Base-by-base conservation (phyloP, 352 stramenopile species). In the Peronosclerospora sorghi region DNA sequence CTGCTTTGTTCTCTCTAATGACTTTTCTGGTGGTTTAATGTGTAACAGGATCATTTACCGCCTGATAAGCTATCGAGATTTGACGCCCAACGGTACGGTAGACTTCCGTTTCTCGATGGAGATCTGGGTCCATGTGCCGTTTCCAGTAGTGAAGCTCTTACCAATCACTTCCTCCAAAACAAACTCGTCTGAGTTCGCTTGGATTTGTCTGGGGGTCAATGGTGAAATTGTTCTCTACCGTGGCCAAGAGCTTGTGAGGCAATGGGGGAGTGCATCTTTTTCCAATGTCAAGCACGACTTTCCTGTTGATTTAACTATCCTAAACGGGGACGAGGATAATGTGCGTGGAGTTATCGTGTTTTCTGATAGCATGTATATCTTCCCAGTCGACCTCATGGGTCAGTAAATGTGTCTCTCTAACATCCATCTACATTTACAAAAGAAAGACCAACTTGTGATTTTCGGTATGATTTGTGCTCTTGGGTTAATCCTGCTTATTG, bases 131-230 rank as follows among this genome's bases (percentile, higher is more conserved):
- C 38, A 72, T 42, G 54, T 70, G 14, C 27, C 52, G 8, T 78
- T 81, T 37, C 48, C 68, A 14, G 35, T 79, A 35, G 32, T 50
- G 5, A 79, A 70, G 38, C 23, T 77, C 20, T 19, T 81, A 17
- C 21, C 51, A 2, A 20, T 76, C 28, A 41, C 8, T 10, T 8
- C 37, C 8, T 32, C 35, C 10, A 29, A 48, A 1, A 21, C 10
- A 24, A 53, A 65, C 5, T 8, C 12, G 3, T 50, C 17, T 1
- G 28, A 38, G 0, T 54, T 71, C 32, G 12, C 41, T 17, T 82
- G 64, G 64, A 35, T 73, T 4, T 67, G 61, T 20, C 14, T 77
- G 10, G 69, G 69, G 10, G 28, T 54, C 7, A 45, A 61, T 30
- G 62, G 67, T 7, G 51, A 77, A 45, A 41, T 65, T 27, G 59